Evolutionary conservation across 768 basidiomycete genomes (phyloP).

Genomic region (Hygrophorus russula): DNA sequence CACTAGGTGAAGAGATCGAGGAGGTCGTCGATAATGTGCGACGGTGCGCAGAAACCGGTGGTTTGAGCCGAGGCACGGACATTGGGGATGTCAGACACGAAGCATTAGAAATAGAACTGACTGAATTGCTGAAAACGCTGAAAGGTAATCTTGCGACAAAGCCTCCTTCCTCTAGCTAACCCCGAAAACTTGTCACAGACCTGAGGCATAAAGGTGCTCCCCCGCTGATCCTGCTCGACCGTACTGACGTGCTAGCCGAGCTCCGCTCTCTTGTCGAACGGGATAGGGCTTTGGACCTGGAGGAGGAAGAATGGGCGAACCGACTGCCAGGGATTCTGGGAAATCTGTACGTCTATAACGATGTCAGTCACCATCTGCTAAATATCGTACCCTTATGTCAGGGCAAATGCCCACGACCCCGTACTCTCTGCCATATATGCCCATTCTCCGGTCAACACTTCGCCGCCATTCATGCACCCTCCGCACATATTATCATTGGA

Average conservation of each 20-base stretch:
- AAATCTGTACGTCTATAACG: constrained; percentile 8
- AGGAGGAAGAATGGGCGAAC: constrained; percentile 11
- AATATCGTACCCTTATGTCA: constrained; percentile 3
- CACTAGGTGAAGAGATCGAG: constrained; percentile 23
- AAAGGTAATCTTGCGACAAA: constrained; percentile 8
- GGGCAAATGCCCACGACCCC: constrained; percentile 10
- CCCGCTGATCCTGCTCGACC: constrained; percentile 15
- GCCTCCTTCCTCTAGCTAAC: not conserved
- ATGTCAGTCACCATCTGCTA: not conserved
- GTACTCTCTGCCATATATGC: constrained; percentile 13
- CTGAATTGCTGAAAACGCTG: constrained; percentile 8
- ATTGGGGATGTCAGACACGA: constrained; percentile 6
- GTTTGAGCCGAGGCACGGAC: not conserved
- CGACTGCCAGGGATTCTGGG: constrained; percentile 10
- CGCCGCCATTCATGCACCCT: constrained; percentile 15
- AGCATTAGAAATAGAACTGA: constrained; percentile 11
- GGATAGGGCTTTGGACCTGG: constrained; percentile 4
- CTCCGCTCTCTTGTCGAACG: constrained; percentile 1
- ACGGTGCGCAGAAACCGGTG: not conserved
- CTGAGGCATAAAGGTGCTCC: constrained; percentile 11
- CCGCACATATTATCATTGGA: constrained; percentile 7
- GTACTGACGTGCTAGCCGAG: constrained; percentile 15
- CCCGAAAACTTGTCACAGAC: constrained; percentile 4
- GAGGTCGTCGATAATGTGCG: constrained; percentile 12
- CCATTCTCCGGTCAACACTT: constrained; percentile 17